Conservation (phyloP, 169 alveolate species). For the Plasmodium knowlesi region DNA sequence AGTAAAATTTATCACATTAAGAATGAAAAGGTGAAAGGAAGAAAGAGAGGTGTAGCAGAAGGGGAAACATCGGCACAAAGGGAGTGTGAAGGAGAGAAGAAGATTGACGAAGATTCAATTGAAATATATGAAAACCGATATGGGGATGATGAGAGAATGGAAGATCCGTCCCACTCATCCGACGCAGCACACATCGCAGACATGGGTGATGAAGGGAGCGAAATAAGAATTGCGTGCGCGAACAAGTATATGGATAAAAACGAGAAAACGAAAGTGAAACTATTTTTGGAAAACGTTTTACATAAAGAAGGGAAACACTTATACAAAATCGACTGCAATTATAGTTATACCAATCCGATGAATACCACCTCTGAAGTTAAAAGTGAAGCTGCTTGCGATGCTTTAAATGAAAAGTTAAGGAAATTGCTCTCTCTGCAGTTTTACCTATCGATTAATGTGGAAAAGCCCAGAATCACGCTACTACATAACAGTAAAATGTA, state of each 20-base stretch:
- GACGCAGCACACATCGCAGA: neutral
- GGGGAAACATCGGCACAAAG: neutral
- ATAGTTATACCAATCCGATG: neutral
- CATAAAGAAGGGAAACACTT: conserved; percentile 51
- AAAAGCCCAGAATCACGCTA: conserved; percentile 28
- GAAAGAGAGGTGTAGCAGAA: neutral
- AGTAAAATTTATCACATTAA: conserved; percentile 2
- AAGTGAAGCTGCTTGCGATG: neutral
- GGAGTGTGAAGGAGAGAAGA: neutral
- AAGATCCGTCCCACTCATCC: neutral
- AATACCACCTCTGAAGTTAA: neutral
- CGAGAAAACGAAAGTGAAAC: conserved; percentile 34
- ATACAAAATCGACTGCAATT: conserved; percentile 33
- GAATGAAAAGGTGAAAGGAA: neutral
- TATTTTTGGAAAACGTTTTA: conserved; percentile 36
- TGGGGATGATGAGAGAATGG: neutral
- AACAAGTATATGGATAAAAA: conserved; percentile 6
- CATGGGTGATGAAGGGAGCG: neutral
- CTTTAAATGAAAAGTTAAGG: conserved; percentile 17
- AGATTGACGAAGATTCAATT: neutral
- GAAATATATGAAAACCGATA: neutral
- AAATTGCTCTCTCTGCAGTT: conserved; percentile 29
- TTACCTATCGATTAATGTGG: conserved; percentile 35
- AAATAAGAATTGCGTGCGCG: conserved; percentile 10
- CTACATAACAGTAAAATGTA: conserved; percentile 39